Evolutionary conservation across 305 asterid genomes (phyloP).

Genomic region (Fraxinus nigra): DNA sequence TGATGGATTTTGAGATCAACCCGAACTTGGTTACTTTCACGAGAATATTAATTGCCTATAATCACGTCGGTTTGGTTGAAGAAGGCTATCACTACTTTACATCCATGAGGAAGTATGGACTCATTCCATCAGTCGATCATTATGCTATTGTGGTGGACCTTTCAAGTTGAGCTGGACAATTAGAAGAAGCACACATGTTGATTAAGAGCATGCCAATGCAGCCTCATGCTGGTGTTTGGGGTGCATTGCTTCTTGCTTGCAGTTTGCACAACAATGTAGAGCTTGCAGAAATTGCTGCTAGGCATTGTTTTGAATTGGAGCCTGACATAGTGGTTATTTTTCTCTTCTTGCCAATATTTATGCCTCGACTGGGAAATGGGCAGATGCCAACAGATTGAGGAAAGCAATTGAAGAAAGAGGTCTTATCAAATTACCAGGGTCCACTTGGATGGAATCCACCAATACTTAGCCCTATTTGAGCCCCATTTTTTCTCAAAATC

Average conservation of each 20-base stretch:
- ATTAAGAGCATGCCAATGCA: conserved; percentile 59
- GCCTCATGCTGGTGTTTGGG: conserved; percentile 93
- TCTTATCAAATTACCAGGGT: conserved; percentile 54
- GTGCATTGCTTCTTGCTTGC: conserved; percentile 85
- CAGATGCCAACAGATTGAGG: conserved; percentile 68
- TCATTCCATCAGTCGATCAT: conserved; percentile 69
- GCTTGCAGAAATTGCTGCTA: conserved; percentile 68
- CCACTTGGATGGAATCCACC: conserved; percentile 59
- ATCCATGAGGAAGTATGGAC: conserved; percentile 56
- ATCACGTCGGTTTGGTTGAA: conserved; percentile 70
- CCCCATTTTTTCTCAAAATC: too few species aligned
- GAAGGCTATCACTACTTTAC: conserved; percentile 66
- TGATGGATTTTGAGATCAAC: conserved; percentile 44
- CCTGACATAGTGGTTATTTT: conserved; percentile 59
- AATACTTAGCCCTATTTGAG: not conserved
- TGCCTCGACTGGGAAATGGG: conserved; percentile 83
- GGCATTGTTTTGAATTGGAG: conserved; percentile 64
- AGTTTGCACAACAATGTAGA: conserved; percentile 74
- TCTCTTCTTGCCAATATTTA: conserved; percentile 77
- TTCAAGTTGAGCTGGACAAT: conserved; percentile 67
- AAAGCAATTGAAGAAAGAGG: conserved; percentile 44
- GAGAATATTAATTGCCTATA: conserved; percentile 47
- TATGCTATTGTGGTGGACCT: conserved; percentile 78
- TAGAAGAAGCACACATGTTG: conserved; percentile 65
- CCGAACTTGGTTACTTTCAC: conserved; percentile 68